These are phyloP conservation scores for Hyphopichia pseudoburtonii DNA, from an alignment of 1,139 yeast genomes.

Conservation along the genomic window DNA sequence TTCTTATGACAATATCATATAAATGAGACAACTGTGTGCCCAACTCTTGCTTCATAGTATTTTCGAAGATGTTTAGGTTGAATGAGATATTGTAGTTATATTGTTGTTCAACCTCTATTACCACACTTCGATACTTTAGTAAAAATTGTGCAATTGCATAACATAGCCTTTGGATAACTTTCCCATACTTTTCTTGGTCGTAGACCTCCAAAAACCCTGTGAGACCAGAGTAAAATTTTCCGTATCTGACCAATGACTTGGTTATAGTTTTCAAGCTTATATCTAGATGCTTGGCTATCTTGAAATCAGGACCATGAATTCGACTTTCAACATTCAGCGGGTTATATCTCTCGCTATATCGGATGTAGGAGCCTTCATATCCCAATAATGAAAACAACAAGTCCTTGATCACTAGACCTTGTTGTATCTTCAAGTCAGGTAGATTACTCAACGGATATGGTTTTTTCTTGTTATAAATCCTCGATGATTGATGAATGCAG, in stretches of 20 bases:
- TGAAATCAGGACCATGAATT: slow-evolving; percentile 72
- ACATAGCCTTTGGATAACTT: slow-evolving; percentile 73
- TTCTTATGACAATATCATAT: slow-evolving; percentile 51
- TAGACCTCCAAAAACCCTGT: slow-evolving; percentile 57
- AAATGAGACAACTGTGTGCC: slow-evolving; percentile 46
- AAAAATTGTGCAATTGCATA: slow-evolving; percentile 54
- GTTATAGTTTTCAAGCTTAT: slow-evolving; percentile 74
- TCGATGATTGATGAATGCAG: slow-evolving; percentile 12
- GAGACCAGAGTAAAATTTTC: slow-evolving; percentile 61
- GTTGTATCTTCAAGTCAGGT: slow-evolving; percentile 55
- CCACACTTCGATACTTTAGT: slow-evolving; percentile 44
- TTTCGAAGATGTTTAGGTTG: slow-evolving; percentile 36
- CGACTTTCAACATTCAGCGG: slow-evolving; percentile 33
- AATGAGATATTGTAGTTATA: slow-evolving; percentile 43
- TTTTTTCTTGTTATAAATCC: slow-evolving; percentile 18
- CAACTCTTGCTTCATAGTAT: slow-evolving; percentile 29
- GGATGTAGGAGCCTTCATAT: slow-evolving; percentile 73
- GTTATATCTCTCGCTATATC: slow-evolving; percentile 64
- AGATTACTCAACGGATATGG: slow-evolving; percentile 47
- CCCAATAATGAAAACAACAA: slow-evolving; percentile 70
- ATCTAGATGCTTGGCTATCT: slow-evolving; percentile 71
- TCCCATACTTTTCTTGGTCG: slow-evolving; percentile 58
- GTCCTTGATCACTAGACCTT: slow-evolving; percentile 71
- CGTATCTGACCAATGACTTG: slow-evolving; percentile 57
- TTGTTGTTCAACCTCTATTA: slow-evolving; percentile 55